A percentile compares a stretch with the other conserved stretches of the same genome.
Evolutionary conservation across 2,329 filamentous ascomycete genomes (phyloP).

Genomic region (Sordariomycetes sp.): DNA sequence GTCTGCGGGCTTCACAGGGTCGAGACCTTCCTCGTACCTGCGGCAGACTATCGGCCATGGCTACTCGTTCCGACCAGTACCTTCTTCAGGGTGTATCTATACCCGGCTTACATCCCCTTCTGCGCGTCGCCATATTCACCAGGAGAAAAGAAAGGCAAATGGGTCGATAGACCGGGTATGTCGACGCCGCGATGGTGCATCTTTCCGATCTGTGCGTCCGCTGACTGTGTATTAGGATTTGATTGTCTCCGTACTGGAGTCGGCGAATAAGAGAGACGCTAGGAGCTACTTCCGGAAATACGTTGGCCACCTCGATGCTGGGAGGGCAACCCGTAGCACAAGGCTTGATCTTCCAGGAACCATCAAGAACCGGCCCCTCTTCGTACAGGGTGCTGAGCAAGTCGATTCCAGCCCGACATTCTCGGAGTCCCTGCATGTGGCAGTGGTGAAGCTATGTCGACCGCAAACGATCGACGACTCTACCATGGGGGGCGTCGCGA

Average conservation of each 20-base stretch:
- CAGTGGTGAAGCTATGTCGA: slow-evolving; percentile 70
- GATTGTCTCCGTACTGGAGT: slow-evolving; percentile 73
- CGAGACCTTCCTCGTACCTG: background rate
- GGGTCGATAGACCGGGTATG: background rate
- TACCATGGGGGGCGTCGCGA: slow-evolving; percentile 61
- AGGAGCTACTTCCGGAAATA: slow-evolving; percentile 87
- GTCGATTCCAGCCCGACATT: background rate
- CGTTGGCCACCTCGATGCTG: slow-evolving; percentile 15
- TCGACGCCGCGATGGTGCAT: background rate
- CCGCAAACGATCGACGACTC: slow-evolving; percentile 58
- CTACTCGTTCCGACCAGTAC: background rate
- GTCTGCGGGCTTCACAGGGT: background rate
- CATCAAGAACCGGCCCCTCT: slow-evolving; percentile 1
- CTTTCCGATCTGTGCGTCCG: background rate
- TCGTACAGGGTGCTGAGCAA: slow-evolving; percentile 3
- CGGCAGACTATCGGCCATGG: background rate
- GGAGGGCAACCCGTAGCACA: slow-evolving; percentile 9
- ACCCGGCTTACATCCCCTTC: background rate
- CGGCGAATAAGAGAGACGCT: slow-evolving; percentile 84
- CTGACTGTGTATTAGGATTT: slow-evolving; percentile 46
- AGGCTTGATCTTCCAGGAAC: slow-evolving; percentile 3
- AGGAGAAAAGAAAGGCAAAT: background rate
- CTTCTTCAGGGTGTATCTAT: background rate
- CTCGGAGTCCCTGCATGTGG: slow-evolving; percentile 40
- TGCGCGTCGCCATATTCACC: background rate